A percentile compares a stretch with the other conserved stretches of the same genome.
Conservation (phyloP, 305 asterid species). For the Striga hermonthica region DNA sequence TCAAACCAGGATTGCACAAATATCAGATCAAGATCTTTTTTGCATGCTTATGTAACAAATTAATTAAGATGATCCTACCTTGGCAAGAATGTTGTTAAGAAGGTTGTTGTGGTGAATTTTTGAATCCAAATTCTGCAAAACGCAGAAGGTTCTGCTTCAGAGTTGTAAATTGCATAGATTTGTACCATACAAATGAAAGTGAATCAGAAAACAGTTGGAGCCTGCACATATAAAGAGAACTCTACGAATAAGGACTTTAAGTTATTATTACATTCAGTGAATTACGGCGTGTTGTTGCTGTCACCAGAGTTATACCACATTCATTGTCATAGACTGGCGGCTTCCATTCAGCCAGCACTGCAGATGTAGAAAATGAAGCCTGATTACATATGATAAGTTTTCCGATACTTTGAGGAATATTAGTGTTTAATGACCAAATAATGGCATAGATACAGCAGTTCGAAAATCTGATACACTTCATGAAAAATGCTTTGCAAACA, state of each 20-base stretch:
- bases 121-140: slow-evolving; percentile 40
- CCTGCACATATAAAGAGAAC: background rate
- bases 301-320: slow-evolving; percentile 61
- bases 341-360: slow-evolving; percentile 91
- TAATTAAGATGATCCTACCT: slow-evolving; percentile 43
- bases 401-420: background rate
- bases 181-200: background rate
- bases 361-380: background rate
- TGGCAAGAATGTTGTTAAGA: slow-evolving; percentile 83
- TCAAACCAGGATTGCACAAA: slow-evolving; percentile 19
- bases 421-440: slow-evolving; percentile 1
- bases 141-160: background rate
- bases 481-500: background rate
- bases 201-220: background rate
- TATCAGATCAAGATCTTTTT: slow-evolving; percentile 2
- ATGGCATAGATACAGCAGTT: slow-evolving; percentile 1
- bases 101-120: slow-evolving; percentile 92
- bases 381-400: background rate
- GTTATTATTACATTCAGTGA: slow-evolving; percentile 71
- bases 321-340: slow-evolving; percentile 77
- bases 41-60: slow-evolving; percentile 10
- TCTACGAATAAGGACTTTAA: background rate
- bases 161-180: background rate
- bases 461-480: slow-evolving; percentile 11
- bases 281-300: slow-evolving; percentile 84